Base-by-base conservation (phyloP, 2,329 filamentous ascomycete species). In the Aspergillus costaricaensis region DNA sequence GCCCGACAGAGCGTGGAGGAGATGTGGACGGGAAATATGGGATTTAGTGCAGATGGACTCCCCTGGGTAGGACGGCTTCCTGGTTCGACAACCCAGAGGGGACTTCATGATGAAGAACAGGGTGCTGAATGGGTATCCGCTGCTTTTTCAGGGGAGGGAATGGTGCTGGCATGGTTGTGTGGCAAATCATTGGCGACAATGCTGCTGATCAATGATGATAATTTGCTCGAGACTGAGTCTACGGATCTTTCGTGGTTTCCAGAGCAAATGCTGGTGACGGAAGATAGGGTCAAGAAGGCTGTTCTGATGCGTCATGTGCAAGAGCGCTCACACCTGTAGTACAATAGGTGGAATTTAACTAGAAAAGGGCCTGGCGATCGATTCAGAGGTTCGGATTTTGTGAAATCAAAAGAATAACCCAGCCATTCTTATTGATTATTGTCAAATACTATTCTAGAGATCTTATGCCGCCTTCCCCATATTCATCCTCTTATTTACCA, bases 11-110 rank as follows among this genome's bases (percentile, higher is more conserved):
- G 61, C 0, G 62, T 72, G 7, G 66, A 72, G 43, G 61, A 60
- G 8, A 72, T 72, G 69, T 74, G 72, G 72, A 71, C 71, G 2
- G 72, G 72, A 0, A 83, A 80, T 53, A 84, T 84, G 77, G 82
- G 81, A 2, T 80, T 79, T 36, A 83, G 80, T 17, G 72, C 76
- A 1, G 83, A 85, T 65, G 80, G 79, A 0, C 68, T 79, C 14
- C 83, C 83, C 0, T 81, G 82, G 70, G 80, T 89, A 53, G 86
- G 86, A 2, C 60, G 19, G 38, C 41, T 72, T n/a, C 65, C 70
- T 12, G 30, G 4, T 0, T 65, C 57, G 25, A 48, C 58, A n/a
- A 71, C 68, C 19, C 8, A 43, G 19, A 57, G 65, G 32, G 23
- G 27, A 41, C 2, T n/a, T 0, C 2, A 12, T 30, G 2, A 38